Percentiles rank a stretch among this genome's conserved stretches.
Evolutionary conservation across 2,329 filamentous ascomycete genomes (phyloP).

Genomic region (Neoarthrinium moseri): DNA sequence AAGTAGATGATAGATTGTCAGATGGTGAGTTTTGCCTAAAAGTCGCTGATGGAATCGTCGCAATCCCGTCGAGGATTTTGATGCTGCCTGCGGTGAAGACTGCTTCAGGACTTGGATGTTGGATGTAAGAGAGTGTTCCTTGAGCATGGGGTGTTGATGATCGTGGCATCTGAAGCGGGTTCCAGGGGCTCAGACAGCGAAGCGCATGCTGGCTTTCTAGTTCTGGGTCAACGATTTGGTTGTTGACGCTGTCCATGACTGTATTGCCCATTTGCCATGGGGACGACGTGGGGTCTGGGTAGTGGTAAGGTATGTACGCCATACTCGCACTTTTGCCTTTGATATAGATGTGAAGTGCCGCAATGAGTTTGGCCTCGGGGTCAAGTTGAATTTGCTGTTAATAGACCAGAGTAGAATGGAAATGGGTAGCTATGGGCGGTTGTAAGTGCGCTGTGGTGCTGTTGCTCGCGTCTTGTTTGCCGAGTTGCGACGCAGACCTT

Average conservation of each 20-base stretch:
- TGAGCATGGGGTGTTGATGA: background rate
- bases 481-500: no score
- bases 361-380: background rate
- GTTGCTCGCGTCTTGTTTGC: no score
- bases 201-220: background rate
- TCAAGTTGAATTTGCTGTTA: background rate
- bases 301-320: background rate
- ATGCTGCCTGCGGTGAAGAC: constrained; percentile 14
- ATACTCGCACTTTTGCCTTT: background rate
- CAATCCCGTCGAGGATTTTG: constrained; percentile 13
- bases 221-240: background rate
- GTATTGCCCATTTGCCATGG: background rate
- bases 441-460: no score
- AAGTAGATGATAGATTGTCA: constrained; percentile 34
- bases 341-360: no score
- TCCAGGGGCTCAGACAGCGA: background rate
- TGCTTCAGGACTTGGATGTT: constrained; percentile 15
- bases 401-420: background rate
- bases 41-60: constrained; percentile 16
- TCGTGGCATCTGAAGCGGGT: background rate
- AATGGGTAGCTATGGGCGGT: no score
- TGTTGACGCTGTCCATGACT: background rate
- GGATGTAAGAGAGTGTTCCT: constrained; percentile 17
- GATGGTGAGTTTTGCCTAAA: constrained; percentile 33
- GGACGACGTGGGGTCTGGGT: background rate